These are phyloP conservation scores for Pseudonitzschia multiseries DNA, from an alignment of 108 stramenopile species.

Conservation along the genomic window DNA sequence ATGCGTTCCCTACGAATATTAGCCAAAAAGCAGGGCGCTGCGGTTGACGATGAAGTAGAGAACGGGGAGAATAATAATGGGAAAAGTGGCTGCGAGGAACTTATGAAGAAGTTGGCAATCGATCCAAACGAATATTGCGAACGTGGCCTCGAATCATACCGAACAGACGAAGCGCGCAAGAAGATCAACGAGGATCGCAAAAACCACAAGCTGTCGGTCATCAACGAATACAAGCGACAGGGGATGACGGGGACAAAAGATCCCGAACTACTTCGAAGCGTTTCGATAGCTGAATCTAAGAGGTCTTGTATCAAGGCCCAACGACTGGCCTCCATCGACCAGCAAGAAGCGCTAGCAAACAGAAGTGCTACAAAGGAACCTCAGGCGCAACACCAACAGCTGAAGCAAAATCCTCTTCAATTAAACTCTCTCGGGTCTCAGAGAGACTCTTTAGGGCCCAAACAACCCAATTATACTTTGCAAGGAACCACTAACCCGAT, in stretches of 20 bases:
- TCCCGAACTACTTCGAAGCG: constrained; percentile 5
- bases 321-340: not conserved
- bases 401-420: too few species aligned
- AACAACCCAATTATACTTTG: too few species aligned
- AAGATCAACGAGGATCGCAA: not conserved
- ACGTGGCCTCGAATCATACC: constrained; percentile 3
- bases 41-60: not conserved
- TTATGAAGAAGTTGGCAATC: not conserved
- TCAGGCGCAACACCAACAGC: too few species aligned
- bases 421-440: too few species aligned
- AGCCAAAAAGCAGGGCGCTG: too few species aligned
- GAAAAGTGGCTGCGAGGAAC: not conserved
- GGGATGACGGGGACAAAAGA: not conserved
- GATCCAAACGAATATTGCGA: constrained; percentile 9
- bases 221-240: not conserved
- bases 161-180: not conserved
- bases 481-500: too few species aligned
- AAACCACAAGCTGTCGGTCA: not conserved
- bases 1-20: not conserved
- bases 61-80: not conserved
- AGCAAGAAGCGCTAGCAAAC: constrained; percentile 5
- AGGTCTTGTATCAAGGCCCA: not conserved
- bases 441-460: too few species aligned
- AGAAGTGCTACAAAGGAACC: not conserved
- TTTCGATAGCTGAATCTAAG: not conserved